Evolutionary conservation across 495 filamentous ascomycete genomes (phyloP).

Genomic region (Penicillium fimorum): DNA sequence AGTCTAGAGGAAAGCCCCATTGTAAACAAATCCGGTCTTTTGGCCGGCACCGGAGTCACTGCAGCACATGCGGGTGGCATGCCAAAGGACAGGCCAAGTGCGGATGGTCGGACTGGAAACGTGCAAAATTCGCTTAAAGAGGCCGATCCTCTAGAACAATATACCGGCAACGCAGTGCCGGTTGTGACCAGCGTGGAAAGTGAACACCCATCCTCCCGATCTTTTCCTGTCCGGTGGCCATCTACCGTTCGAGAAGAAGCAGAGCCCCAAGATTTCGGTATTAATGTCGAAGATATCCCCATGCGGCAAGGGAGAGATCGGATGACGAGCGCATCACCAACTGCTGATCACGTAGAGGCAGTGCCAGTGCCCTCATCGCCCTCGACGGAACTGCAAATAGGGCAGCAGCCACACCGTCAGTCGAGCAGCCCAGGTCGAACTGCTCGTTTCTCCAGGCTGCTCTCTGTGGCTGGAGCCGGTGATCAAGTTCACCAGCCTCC

Average conservation of each 20-base stretch:
- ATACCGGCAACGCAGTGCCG: slow-evolving; percentile 2
- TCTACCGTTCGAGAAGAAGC: slow-evolving; percentile 62
- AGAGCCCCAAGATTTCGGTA: slow-evolving; percentile 43
- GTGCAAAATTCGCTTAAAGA: slow-evolving; percentile 3
- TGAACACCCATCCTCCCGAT: slow-evolving; percentile 20
- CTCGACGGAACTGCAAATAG: slow-evolving; percentile 10
- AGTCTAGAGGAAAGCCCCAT: slow-evolving; percentile 47
- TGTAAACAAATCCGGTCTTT: slow-evolving; percentile 33
- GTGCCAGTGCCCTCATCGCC: slow-evolving; percentile 16
- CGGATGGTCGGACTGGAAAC: slow-evolving; percentile 1
- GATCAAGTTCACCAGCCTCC: slow-evolving; percentile 70
- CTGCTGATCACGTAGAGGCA: slow-evolving; percentile 15
- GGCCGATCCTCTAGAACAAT: slow-evolving; percentile 6
- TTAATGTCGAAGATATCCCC: slow-evolving; percentile 1
- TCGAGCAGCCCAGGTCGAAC: slow-evolving; percentile 65
- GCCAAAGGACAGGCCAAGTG: slow-evolving; percentile 15
- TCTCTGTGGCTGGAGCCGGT: slow-evolving; percentile 49
- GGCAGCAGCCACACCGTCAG: slow-evolving; percentile 27
- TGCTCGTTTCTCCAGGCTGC: slow-evolving; percentile 67
- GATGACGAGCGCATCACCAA: slow-evolving; percentile 17
- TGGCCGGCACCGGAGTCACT: slow-evolving; percentile 39
- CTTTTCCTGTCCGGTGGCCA: slow-evolving; percentile 51
- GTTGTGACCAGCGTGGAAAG: neutral
- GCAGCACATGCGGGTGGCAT: slow-evolving; percentile 31
- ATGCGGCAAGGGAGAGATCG: slow-evolving; percentile 7